Base-by-base conservation (phyloP, 306 rosid species). In the Sphenostylis stenocarpa region DNA sequence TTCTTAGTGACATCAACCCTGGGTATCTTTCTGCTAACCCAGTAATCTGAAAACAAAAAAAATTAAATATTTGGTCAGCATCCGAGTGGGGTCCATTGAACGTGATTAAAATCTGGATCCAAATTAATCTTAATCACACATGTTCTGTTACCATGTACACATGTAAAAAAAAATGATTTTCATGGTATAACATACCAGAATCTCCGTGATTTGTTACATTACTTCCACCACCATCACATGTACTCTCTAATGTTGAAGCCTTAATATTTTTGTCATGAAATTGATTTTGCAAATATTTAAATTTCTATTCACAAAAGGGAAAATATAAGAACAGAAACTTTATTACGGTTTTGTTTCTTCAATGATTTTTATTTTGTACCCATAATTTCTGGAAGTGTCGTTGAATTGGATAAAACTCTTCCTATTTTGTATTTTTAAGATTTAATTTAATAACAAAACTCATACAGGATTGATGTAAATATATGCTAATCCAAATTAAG, bases 1-100 rank as follows among this genome's bases (percentile, higher is more conserved):
- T 96, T 74, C 91, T 92, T 62, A 92, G 84, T 70, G 98, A 88
- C 94, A 82, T 87, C 91, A 96, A 89, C 34, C 93, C 97, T 1
- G 98, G 96, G 87, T 77, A 88, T 84, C 97, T 88, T 82, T 87
- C 89, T 78, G 94, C 88, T 65, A 96, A 85, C 26, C 81, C 87
- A 64, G 72, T 85, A 21, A 96, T 91, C 99, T 96, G 89, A 82
- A 88, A 86, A 81, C 0, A 6, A 4, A 20, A 70, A 24, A 67
- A 80, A n/a, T n/a, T n/a, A 53, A 53, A 62, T 36, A 77, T 33
- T 39, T 39, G 34, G 55, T 62, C 63, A 71, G 28, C 43, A 76
- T 72, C 56, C 3, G 23, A n/a, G 10, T 24, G 34, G 47, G 47
- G 47, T 41, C 47, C 47, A 41, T 11, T 24, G 17, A 24, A 24